phyloP scores from a whole-genome alignment of 306 rosid genomes.

The Senna siamea region DNA sequence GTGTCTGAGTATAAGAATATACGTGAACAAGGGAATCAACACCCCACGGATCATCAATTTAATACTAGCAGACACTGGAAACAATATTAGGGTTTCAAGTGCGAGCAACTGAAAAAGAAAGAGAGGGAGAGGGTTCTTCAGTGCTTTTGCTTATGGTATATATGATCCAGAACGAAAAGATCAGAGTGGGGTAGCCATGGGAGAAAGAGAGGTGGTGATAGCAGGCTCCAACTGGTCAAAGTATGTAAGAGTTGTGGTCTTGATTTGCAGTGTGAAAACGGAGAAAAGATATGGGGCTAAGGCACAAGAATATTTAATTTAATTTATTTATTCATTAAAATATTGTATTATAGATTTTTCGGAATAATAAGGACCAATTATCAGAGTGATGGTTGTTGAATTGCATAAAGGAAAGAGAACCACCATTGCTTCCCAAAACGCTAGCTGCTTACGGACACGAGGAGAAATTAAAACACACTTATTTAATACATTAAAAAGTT shows the following conservation, averaged over 20 bases:
- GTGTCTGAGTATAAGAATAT: constrained; percentile 22
- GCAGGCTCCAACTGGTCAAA: constrained; percentile 55
- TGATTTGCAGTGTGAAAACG: constrained; percentile 45
- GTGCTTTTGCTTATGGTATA: constrained; percentile 45
- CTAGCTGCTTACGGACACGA: constrained; percentile 18
- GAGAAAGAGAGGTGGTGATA: constrained; percentile 28
- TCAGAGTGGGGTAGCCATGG: constrained; percentile 66
- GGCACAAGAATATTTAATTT: too few species aligned
- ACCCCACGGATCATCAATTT: too few species aligned
- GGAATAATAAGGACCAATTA: constrained; percentile 58
- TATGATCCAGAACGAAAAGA: constrained; percentile 53
- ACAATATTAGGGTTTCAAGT: too few species aligned
- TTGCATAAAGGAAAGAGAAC: constrained; percentile 47
- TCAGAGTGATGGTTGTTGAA: constrained; percentile 65
- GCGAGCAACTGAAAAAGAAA: too few species aligned
- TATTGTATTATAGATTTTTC: not conserved
- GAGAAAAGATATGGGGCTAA: constrained; percentile 35
- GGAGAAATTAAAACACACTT: constrained; percentile 10
- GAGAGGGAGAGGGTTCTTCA: constrained; percentile 38
- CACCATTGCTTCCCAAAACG: constrained; percentile 27
- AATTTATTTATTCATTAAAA: too few species aligned
- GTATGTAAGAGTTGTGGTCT: constrained; percentile 54
- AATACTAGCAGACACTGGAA: too few species aligned
- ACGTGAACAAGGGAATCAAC: too few species aligned
- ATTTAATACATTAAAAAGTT: not conserved